phyloP scores from a whole-genome alignment of 2,329 filamentous ascomycete species.

The Colletotrichum cereale region DNA sequence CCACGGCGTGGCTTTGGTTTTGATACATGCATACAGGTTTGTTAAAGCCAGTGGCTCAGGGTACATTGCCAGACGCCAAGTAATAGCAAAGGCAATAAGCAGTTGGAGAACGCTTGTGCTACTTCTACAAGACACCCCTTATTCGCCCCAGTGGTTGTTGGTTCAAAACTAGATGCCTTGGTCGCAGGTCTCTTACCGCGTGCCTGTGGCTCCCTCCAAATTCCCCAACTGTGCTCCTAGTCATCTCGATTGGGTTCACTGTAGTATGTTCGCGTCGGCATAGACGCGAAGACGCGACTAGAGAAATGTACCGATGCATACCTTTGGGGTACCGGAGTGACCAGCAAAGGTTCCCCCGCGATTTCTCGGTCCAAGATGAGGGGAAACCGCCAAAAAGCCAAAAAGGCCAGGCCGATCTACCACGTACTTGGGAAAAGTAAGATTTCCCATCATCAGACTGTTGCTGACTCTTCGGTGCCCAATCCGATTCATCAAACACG shows the following conservation, averaged over 20 bases:
- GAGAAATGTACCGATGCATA: neutral
- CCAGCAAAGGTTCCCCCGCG: neutral
- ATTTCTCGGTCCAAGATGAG: constrained; percentile 11
- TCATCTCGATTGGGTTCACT: too few species aligned
- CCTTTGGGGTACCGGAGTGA: neutral
- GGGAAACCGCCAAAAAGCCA: neutral
- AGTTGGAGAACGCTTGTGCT: neutral
- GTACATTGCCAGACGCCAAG: neutral
- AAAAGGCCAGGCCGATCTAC: neutral
- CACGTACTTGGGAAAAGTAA: neutral
- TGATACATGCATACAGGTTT: neutral
- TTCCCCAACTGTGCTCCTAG: too few species aligned
- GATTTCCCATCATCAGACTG: neutral
- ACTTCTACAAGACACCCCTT: neutral
- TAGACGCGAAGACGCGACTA: neutral
- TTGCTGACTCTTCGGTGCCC: neutral
- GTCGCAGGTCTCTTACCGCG: neutral
- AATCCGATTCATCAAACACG: neutral
- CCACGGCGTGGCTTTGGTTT: neutral
- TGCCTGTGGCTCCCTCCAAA: neutral
- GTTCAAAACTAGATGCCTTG: neutral
- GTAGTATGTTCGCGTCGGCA: neutral
- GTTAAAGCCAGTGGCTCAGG: neutral
- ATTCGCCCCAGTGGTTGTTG: neutral
- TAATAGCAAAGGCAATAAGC: neutral